Conservation (phyloP, 1,139 yeast genomes). For the Pichia inconspicua region DNA sequence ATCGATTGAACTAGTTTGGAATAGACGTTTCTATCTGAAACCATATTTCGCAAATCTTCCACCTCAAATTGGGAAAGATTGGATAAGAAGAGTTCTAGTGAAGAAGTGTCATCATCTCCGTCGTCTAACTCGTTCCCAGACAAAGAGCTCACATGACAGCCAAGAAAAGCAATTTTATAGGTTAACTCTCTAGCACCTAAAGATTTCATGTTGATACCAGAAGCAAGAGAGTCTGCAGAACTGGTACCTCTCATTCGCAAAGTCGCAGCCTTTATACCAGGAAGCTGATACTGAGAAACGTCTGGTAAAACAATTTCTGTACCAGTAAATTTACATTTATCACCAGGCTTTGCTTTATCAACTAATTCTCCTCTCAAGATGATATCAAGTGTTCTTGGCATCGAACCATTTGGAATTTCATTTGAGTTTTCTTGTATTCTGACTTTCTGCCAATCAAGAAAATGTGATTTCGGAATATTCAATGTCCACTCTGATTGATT, state of each 20-base stretch:
- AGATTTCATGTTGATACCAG: slow-evolving; percentile 74
- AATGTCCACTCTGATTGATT: slow-evolving; percentile 84
- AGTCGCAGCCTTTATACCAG: slow-evolving; percentile 88
- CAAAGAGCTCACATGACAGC: slow-evolving; percentile 72
- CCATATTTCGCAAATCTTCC: slow-evolving; percentile 82
- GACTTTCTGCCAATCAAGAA: slow-evolving; percentile 95
- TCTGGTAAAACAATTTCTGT: slow-evolving; percentile 95
- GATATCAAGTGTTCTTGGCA: slow-evolving; percentile 96
- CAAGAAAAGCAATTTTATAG: slow-evolving; percentile 83
- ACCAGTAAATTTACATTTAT: slow-evolving; percentile 90
- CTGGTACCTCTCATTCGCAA: slow-evolving; percentile 55
- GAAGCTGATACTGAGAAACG: slow-evolving; percentile 89
- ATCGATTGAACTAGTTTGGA: slow-evolving; percentile 79
- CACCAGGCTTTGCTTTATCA: slow-evolving; percentile 97
- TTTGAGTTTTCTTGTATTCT: slow-evolving; percentile 91
- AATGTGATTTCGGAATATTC: slow-evolving; percentile 75
- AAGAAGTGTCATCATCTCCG: slow-evolving; percentile 33
- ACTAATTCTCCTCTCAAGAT: slow-evolving; percentile 91
- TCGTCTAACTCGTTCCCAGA: slow-evolving; percentile 41
- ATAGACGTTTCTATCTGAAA: slow-evolving; percentile 79
- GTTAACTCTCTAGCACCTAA: slow-evolving; percentile 93
- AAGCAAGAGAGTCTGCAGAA: slow-evolving; percentile 61
- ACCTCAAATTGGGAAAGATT: slow-evolving; percentile 79
- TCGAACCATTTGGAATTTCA: slow-evolving; percentile 96
- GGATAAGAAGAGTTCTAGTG: slow-evolving; percentile 68